phyloP scores from a whole-genome alignment of 164 flowering plant genomes.

The Stephania cephalantha region DNA sequence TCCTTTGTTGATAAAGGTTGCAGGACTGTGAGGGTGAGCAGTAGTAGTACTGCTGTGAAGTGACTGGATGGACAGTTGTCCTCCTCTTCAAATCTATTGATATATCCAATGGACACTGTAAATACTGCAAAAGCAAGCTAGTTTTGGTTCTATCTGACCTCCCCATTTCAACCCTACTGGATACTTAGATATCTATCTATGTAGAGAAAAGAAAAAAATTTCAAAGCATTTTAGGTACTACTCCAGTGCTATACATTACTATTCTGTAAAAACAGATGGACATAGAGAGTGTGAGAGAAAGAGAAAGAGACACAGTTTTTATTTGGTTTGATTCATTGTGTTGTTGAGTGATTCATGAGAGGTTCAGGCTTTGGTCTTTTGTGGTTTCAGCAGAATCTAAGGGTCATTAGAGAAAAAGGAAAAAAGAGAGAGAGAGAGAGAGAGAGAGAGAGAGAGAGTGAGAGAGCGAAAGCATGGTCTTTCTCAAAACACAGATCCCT shows the following conservation, averaged over 20 bases:
- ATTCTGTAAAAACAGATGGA: neutral
- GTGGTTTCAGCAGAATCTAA: slow-evolving; percentile 1
- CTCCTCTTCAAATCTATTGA: slow-evolving; percentile 37
- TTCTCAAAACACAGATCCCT: slow-evolving; percentile 80
- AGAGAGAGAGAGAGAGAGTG: neutral
- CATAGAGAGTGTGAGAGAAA: neutral
- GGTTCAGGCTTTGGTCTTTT: slow-evolving; percentile 9
- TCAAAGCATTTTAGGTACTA: neutral
- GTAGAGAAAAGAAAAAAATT: neutral
- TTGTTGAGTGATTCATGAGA: neutral
- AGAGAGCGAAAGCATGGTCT: slow-evolving; percentile 28
- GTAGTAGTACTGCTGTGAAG: slow-evolving; percentile 39
- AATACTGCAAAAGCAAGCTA: slow-evolving; percentile 21
- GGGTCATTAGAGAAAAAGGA: neutral
- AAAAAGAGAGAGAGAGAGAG: neutral
- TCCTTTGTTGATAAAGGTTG: slow-evolving; percentile 14
- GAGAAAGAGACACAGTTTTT: neutral
- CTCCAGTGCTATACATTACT: too few species aligned
- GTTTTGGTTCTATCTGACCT: slow-evolving; percentile 18
- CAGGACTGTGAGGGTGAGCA: slow-evolving; percentile 21
- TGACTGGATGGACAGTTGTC: slow-evolving; percentile 59
- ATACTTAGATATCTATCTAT: slow-evolving; percentile 15
- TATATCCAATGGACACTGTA: slow-evolving; percentile 38
- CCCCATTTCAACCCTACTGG: neutral
- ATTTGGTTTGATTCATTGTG: neutral